Percentiles rank a stretch among this genome's conserved stretches.
Conservation (phyloP, 2,329 filamentous ascomycete genomes). For the Phyllosticta ampelicida region DNA sequence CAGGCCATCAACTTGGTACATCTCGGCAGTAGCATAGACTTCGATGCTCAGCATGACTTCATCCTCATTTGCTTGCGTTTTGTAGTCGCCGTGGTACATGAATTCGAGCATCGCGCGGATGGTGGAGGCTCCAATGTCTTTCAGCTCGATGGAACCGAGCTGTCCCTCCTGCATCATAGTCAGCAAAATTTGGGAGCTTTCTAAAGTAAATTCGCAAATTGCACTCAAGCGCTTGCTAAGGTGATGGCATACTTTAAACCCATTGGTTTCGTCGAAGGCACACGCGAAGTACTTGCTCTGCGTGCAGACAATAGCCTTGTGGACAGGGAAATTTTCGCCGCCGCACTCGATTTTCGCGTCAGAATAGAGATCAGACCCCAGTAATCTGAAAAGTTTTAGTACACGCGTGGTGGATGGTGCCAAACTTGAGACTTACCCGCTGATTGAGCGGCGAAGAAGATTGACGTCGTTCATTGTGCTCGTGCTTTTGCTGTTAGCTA, state of each 20-base stretch:
- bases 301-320: not conserved
- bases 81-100: conserved; percentile 12
- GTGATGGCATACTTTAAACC: not conserved
- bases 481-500: too few relatives aligned
- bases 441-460: not conserved
- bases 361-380: not conserved
- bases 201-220: too few relatives aligned
- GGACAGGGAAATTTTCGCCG: not conserved
- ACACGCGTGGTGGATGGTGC: not conserved
- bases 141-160: not conserved
- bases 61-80: not conserved
- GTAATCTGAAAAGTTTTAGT: not conserved
- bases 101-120: conserved; percentile 5
- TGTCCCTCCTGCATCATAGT: not conserved
- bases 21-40: not conserved
- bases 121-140: not conserved
- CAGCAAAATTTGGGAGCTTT: too few relatives aligned
- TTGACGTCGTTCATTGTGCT: too few relatives aligned
- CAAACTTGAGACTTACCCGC: not conserved
- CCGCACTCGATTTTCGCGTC: not conserved
- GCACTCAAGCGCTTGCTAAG: too few relatives aligned
- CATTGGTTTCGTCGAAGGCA: not conserved
- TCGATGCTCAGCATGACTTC: not conserved
- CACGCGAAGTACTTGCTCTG: not conserved
- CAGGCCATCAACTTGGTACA: not conserved